Base-by-base conservation (phyloP, 2,329 filamentous ascomycete genomes). In the Aspergillus tubingensis region DNA sequence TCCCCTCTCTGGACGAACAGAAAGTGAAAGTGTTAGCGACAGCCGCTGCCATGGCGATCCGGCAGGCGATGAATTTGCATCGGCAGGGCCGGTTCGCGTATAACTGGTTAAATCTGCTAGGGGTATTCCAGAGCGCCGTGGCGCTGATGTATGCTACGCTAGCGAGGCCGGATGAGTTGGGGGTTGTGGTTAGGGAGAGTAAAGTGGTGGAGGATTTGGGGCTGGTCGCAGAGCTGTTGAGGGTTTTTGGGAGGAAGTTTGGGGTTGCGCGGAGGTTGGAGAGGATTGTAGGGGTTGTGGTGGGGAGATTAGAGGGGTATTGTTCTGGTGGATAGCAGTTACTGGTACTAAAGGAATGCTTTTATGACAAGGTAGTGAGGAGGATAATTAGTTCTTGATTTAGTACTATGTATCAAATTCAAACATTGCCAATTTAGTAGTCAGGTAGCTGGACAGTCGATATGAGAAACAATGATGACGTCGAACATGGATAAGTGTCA, bases 111-210 rank as follows among this genome's bases (percentile, higher is more conserved):
- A 79, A 79, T 38, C 66, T 80, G 5, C 71, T 80, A 2, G 66
- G 72, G 1, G 59, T 81, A 2, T 82, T 80, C 61, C 81, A 77
- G 1, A 70, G 75, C 1, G 75, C 77, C 0, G 65, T 82, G 3
- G 77, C 79, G 1, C 70, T 81, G 3, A 75, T 81, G 32, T 81
- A 81, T 59, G 75, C 79, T 0, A 76, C 74, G 2, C 81, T 77
- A 0, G 77, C 72, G 0, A 75, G 77, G 48, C 75, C 76, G 0
- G 72, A 79, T 23, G 52, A 63, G 15, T 15, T 68, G 8, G 59
- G 63, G 1, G 56, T 59, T 6, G 57, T 64, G 2, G 27, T 67
- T 21, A 58, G 68, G 25, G 60, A 65, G 48, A 56, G 59, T 2
- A 65, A 61, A 17, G 65, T 63, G 3, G 49, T 67, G 13, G 62